These are phyloP conservation scores for Rozella allomycis DNA, from an alignment of 371 early-diverging fungal genomes.

Conservation along the genomic window DNA sequence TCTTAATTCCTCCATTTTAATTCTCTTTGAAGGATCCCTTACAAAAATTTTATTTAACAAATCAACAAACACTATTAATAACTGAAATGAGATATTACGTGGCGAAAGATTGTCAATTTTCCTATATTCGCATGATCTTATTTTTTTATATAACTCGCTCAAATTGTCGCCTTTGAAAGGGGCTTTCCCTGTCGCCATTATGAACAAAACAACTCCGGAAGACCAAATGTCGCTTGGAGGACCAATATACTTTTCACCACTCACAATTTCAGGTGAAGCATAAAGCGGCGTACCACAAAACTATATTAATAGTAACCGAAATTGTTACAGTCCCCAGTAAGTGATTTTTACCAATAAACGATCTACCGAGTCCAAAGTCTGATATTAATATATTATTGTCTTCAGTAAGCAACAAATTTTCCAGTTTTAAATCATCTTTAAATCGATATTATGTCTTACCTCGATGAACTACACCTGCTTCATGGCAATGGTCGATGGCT, in stretches of 20 bases:
- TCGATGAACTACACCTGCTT: slow-evolving; percentile 41
- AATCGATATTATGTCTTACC: too few species aligned
- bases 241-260: slow-evolving; percentile 30
- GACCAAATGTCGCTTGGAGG: slow-evolving; percentile 34
- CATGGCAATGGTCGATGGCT: slow-evolving; percentile 40
- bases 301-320: not conserved
- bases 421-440: slow-evolving; percentile 45
- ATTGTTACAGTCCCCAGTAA: slow-evolving; percentile 15
- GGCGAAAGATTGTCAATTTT: slow-evolving; percentile 21
- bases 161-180: slow-evolving; percentile 45
- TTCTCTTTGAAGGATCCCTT: slow-evolving; percentile 16
- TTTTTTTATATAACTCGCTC: slow-evolving; percentile 29
- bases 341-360: slow-evolving; percentile 13
- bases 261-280: slow-evolving; percentile 32
- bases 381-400: slow-evolving; percentile 20
- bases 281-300: slow-evolving; percentile 40
- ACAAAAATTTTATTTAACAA: slow-evolving; percentile 18
- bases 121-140: slow-evolving; percentile 22
- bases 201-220: slow-evolving; percentile 25
- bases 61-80: slow-evolving; percentile 1
- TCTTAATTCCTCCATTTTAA: slow-evolving; percentile 20
- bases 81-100: slow-evolving; percentile 5
- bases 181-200: slow-evolving; percentile 38
- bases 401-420: slow-evolving; percentile 24
- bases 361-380: slow-evolving; percentile 35